Evolutionary conservation across 2,329 filamentous ascomycete genomes (phyloP), one percentile per base, ranked within the genome.

Genomic region (Zelopaecilomyces penicillatus): DNA sequence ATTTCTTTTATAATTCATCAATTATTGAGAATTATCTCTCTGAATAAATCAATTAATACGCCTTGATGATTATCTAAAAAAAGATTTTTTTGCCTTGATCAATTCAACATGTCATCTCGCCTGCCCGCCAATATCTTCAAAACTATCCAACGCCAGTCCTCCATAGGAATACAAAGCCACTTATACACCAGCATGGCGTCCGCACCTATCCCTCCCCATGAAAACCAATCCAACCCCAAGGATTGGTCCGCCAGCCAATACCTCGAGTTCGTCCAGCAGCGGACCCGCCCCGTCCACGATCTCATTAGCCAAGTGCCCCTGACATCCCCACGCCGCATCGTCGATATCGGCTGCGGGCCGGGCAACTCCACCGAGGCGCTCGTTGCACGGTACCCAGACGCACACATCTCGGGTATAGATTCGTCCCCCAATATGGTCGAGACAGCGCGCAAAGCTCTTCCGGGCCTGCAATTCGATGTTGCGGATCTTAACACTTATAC

Each of bases 341-440:
- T 78, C 52, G 78, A 82, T 47, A 63, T 82, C 1, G 78, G 78
- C 51, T 82, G 78, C 56, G 78, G 78, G 0, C 78, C 78, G 0
- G 78, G 73, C 5, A 81, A 80, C 60, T 77, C 73, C 3, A 81
- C 77, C 0, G 57, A 61, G 1, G 68, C 72, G 1, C 65, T 82
- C 2, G 58, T 61, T 4, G 52, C 56, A 3, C 65, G 65, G 4
- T 82, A 73, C 54, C 74, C 76, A 0, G 38, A 57, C 4, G 70
- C 76, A 0, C 46, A 54, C 0, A 52, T 80, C 37, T 62, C 63
- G 0, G 78, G 75, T 7, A 65, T 82, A 38, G 78, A 82, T 51
- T 71, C 70, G 0, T 76, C 71, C 0, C 67, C 69, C 0, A 70
- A 76, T 50, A 81, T 82, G 78, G 64, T 82, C 5, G 46, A 54